Base-by-base conservation (phyloP, 352 stramenopile species). In the Phytophthora constricta region DNA sequence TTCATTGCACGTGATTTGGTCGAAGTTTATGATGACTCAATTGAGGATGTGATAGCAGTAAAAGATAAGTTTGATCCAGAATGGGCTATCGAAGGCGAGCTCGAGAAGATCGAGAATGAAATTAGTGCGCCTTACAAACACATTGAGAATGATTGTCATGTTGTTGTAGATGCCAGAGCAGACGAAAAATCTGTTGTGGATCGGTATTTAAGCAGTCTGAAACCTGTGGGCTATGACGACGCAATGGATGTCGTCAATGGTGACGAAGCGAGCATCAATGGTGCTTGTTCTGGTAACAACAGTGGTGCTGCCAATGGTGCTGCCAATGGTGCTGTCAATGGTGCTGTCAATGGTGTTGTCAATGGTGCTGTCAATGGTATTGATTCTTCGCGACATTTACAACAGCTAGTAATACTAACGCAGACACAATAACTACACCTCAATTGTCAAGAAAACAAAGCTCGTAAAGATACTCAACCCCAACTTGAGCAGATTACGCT, bases 241-340 rank as follows among this genome's bases (percentile, higher is more conserved):
- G 27, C 26, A 9, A 42, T 45, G 8, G 28, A 25, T 26, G 22
- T 17, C 46, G 9, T 2, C 28, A 42, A 55, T 43, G 28, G 27
- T 55, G 48, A 55, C 28, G 48, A 27, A n/a, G n/a, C n/a, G n/a
- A n/a, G n/a, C n/a, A n/a, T n/a, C n/a, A n/a, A n/a, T n/a, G n/a
- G n/a, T n/a, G n/a, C n/a, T n/a, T n/a, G n/a, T n/a, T n/a, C n/a
- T 42, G n/a, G 9, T 17, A 7, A 37, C 20, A 52, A 8, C 46
- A 37, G 34, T 53, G n/a, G 46, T 33, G 10, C 3, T 37, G 0
- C 14, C 10, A 27, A 55, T 43, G 28, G 48, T 27, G 48, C 0
- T 17, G n/a, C 37, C 26, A 55, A 42, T 55, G 2, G 48, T 55
- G 48, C 3, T 43, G 28, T 10, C 48, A 55, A 55, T 43, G 28